Conservation (phyloP, 768 basidiomycete species). For the Stropharia rugosoannulata region DNA sequence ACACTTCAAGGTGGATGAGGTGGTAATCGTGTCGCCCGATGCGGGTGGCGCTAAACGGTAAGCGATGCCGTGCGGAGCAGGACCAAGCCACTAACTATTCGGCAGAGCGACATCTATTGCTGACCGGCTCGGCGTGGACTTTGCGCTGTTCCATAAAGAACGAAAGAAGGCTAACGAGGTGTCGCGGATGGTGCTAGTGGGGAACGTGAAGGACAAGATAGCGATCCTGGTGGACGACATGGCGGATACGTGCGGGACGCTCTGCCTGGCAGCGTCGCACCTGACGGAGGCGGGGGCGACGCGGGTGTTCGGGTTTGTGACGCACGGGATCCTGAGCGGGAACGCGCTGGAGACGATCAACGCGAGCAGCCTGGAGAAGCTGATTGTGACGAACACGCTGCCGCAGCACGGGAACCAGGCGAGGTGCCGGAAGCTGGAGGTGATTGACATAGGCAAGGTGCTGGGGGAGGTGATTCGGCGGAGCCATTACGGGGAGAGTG, state of each 20-base stretch:
- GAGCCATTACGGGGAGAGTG: constrained; percentile 96
- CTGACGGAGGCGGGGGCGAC: constrained; percentile 86
- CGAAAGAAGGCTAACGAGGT: constrained; percentile 96
- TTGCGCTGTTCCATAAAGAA: constrained; percentile 99
- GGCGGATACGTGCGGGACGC: constrained; percentile 95
- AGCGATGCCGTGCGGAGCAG: constrained; percentile 16
- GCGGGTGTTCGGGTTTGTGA: constrained; percentile 89
- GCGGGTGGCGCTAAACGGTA: constrained; percentile 98
- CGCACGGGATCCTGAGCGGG: constrained; percentile 94
- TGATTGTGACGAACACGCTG: constrained; percentile 98
- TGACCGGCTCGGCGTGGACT: constrained; percentile 93
- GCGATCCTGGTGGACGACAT: constrained; percentile 99
- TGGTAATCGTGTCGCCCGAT: constrained; percentile 97
- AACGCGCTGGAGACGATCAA: constrained; percentile 76
- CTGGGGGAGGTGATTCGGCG: constrained; percentile 95
- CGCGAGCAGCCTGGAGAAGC: constrained; percentile 79
- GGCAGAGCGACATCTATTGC: constrained; percentile 94
- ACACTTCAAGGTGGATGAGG: constrained; percentile 79
- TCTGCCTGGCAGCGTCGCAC: constrained; percentile 88
- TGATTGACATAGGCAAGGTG: constrained; percentile 92
- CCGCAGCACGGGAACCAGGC: constrained; percentile 82
- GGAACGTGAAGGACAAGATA: constrained; percentile 87
- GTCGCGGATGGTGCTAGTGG: constrained; percentile 93
- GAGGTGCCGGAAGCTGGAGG: constrained; percentile 78
- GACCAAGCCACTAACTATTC: constrained; percentile 9